These are phyloP conservation scores for Fremontodendron californicum DNA, from an alignment of 345 rosid species.

Conservation along the genomic window DNA sequence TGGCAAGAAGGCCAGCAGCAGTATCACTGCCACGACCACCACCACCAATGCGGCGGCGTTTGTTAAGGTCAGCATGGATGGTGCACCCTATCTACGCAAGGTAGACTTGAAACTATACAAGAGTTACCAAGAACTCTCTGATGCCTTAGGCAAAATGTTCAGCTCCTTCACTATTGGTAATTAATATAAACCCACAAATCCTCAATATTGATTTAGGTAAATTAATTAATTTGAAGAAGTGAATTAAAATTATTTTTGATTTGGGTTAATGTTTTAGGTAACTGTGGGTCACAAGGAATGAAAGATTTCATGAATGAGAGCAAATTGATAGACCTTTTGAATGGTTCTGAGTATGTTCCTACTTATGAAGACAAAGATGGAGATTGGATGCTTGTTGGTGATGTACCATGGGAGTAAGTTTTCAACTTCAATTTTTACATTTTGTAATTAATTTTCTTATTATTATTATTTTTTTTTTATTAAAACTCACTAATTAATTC, in stretches of 20 bases:
- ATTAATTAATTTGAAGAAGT: not conserved
- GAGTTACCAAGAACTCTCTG: slow-evolving; percentile 67
- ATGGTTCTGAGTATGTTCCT: slow-evolving; percentile 78
- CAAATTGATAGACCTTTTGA: slow-evolving; percentile 68
- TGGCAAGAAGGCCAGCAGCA: slow-evolving; percentile 31
- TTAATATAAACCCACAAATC: not conserved
- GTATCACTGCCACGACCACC: slow-evolving; percentile 17
- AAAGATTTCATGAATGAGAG: slow-evolving; percentile 82
- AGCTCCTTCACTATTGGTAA: slow-evolving; percentile 78
- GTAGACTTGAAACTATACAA: slow-evolving; percentile 73
- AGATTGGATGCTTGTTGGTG: slow-evolving; percentile 93
- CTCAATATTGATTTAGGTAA: not conserved
- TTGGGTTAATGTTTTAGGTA: slow-evolving; percentile 32
- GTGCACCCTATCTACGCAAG: slow-evolving; percentile 84
- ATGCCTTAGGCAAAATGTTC: slow-evolving; percentile 74
- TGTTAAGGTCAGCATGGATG: slow-evolving; percentile 86
- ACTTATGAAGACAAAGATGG: slow-evolving; percentile 86
- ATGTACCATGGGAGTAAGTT: slow-evolving; percentile 90
- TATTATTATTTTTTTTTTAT: not conserved
- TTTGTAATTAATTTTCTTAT: not conserved
- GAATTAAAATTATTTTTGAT: not conserved
- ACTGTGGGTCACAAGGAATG: slow-evolving; percentile 69
- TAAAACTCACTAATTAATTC: not conserved
- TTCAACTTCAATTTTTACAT: not conserved
- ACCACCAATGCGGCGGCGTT: slow-evolving; percentile 29